A percentile compares a stretch with the other conserved stretches of the same genome.
Evolutionary conservation across 1,139 yeast species (phyloP).

Genomic region (Saccharomyces hybrid): DNA sequence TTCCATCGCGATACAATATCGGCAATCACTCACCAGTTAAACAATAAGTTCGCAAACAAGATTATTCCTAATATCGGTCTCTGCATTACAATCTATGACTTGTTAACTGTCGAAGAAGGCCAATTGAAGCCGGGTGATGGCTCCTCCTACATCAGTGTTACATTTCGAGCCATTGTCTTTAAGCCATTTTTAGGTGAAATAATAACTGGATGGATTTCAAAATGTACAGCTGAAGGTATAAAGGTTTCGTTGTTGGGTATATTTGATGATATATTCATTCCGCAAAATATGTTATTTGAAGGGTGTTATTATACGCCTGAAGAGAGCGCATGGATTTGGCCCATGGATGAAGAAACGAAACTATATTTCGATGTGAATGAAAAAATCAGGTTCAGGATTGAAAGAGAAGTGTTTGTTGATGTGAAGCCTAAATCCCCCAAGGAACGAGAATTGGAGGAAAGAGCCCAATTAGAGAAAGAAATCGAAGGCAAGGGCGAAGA

Average conservation of each 20-base stretch:
- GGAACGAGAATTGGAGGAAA: constrained; percentile 39
- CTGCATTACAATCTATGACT: constrained; percentile 77
- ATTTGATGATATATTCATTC: constrained; percentile 87
- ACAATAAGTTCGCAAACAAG: constrained; percentile 77
- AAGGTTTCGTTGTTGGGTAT: constrained; percentile 59
- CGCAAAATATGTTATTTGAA: constrained; percentile 74
- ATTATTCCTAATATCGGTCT: constrained; percentile 78
- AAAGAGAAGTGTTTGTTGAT: constrained; percentile 78
- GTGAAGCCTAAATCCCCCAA: constrained; percentile 68
- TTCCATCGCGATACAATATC: constrained; percentile 57
- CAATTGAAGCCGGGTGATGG: constrained; percentile 95
- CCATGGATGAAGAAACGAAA: constrained; percentile 60
- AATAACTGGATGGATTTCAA: constrained; percentile 88
- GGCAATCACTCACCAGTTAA: constrained; percentile 73
- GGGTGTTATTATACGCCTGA: constrained; percentile 58
- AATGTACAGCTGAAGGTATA: constrained; percentile 81
- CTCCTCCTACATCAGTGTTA: constrained; percentile 69
- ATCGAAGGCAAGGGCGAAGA: constrained; percentile 22
- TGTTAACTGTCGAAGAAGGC: constrained; percentile 76
- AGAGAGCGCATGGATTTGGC: constrained; percentile 97
- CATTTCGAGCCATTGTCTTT: constrained; percentile 72
- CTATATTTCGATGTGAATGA: constrained; percentile 85
- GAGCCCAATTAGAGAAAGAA: constrained; percentile 23
- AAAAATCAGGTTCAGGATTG: constrained; percentile 82
- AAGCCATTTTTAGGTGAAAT: constrained; percentile 93